Evolutionary conservation across 176 grass and related monocot species (phyloP), one percentile per base, ranked within the genome.

Genomic region (Lolium rigidum): DNA sequence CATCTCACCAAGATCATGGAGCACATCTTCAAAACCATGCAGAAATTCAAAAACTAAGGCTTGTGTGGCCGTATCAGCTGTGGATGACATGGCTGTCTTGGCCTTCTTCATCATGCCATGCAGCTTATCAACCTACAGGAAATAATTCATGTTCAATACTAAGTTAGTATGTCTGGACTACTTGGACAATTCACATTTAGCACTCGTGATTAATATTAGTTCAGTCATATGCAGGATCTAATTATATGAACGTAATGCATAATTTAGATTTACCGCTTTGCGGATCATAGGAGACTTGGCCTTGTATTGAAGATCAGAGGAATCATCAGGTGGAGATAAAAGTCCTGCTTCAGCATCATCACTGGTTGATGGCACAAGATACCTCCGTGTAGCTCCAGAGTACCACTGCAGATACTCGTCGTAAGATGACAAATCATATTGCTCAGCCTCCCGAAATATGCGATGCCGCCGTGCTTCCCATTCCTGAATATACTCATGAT

Each of bases 351-450:
- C 89, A 76, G 44, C 81, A 21, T 91, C 89, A 46, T 91, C 81
- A 5, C 46, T 69, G 52, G 2, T 68, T 69, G 60, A 73, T 18
- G 89, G 85, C 54, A 91, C 85, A 87, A 91, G 89, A 83, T 88
- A 88, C 16, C 89, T 82, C 7, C 89, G 81, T 81, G 92, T 91
- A 70, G 62, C 87, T 80, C 92, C 80, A 8, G 87, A 94, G 83
- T 91, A 86, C 92, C 92, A 94, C 41, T 59, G 77, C 70, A 88
- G 74, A 66, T 89, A 94, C 50, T 89, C 87, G 10, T 94, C 86
- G 68, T 91, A 91, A 89, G 92, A 89, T 52, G 89, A 86, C 5
- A 70, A 63, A 52, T 94, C 92, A 89, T 89, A 94, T 13, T 79
- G 80, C 39, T 81, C 90, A 49, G 80, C 31, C 74, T 92, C 92